Percentiles rank a stretch among this genome's conserved stretches.
These are phyloP conservation scores for Otatea glauca DNA, from an alignment of 176 grass and related monocot genomes.

Conservation along the genomic window DNA sequence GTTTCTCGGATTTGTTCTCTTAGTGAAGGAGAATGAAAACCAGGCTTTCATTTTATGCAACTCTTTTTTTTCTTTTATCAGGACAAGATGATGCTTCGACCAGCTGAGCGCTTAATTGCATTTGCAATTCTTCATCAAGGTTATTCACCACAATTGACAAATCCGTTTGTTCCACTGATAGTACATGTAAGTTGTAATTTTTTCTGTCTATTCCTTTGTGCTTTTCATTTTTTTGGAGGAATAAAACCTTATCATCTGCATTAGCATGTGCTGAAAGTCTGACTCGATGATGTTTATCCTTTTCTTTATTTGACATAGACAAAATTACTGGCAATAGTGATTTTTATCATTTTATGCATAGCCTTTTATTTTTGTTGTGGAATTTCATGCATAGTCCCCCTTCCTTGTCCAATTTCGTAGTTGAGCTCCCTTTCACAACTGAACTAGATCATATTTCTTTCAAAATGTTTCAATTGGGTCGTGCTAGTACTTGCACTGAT, in stretches of 20 bases:
- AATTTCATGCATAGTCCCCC: conserved; percentile 5
- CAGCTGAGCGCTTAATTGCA: conserved; percentile 86
- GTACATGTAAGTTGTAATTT: conserved; percentile 68
- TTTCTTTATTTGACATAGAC: not conserved
- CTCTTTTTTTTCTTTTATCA: conserved; percentile 37
- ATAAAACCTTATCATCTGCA: conserved; percentile 30
- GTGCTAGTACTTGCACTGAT: not conserved
- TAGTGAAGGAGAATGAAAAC: not conserved
- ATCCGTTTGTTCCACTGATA: conserved; percentile 80
- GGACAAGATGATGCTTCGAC: conserved; percentile 85
- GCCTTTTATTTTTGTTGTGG: not conserved
- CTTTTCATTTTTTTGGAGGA: conserved; percentile 38
- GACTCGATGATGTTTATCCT: not conserved
- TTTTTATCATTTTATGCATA: not conserved
- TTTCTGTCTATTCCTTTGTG: conserved; percentile 21
- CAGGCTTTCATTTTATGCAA: not conserved
- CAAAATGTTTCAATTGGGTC: not conserved
- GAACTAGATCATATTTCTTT: conserved; percentile 13
- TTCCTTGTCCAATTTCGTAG: not conserved
- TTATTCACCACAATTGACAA: conserved; percentile 67
- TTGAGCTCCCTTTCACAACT: not conserved
- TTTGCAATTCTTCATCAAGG: conserved; percentile 75
- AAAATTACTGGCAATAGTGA: not conserved
- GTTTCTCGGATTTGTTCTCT: conserved; percentile 32
- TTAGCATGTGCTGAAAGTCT: too few relatives aligned